Percentiles rank a stretch among this genome's conserved stretches.
Conservation (phyloP, 2,329 filamentous ascomycete species). For the Botrytis sinoallii region DNA sequence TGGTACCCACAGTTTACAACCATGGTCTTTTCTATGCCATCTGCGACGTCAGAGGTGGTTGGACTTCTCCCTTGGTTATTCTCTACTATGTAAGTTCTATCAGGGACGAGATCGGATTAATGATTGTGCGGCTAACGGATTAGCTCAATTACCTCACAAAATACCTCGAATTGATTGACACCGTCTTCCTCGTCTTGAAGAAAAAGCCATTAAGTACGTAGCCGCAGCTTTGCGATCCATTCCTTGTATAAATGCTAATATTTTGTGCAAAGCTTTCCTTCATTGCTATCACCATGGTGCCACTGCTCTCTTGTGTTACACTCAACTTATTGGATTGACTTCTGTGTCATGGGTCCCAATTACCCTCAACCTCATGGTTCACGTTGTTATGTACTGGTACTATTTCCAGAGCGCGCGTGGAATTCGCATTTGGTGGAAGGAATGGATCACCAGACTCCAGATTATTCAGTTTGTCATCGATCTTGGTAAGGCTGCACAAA, state of each 20-base stretch:
- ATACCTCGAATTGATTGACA: slow-evolving; percentile 93
- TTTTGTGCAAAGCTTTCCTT: slow-evolving; percentile 67
- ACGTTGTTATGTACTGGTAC: slow-evolving; percentile 99
- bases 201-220: slow-evolving; percentile 89
- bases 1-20: slow-evolving; percentile 77
- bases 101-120: neutral
- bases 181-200: slow-evolving; percentile 96
- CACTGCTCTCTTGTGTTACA: slow-evolving; percentile 96
- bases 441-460: slow-evolving; percentile 97
- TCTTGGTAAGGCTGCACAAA: slow-evolving; percentile 59
- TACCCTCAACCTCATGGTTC: slow-evolving; percentile 85
- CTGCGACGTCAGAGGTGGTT: slow-evolving; percentile 77
- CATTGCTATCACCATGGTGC: slow-evolving; percentile 99
- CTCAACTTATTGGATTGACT: slow-evolving; percentile 88
- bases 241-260: slow-evolving; percentile 36
- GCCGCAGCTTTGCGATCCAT: neutral
- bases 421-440: slow-evolving; percentile 98
- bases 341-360: slow-evolving; percentile 95
- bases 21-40: slow-evolving; percentile 87
- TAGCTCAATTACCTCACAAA: slow-evolving; percentile 98
- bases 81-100: slow-evolving; percentile 83
- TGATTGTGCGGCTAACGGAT: slow-evolving; percentile 39
- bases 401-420: slow-evolving; percentile 99
- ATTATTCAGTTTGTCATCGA: slow-evolving; percentile 97
- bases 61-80: slow-evolving; percentile 89